A percentile compares a stretch with the other conserved stretches of the same genome.
Conservation (phyloP, 495 filamentous ascomycete genomes). For the Gamarada debralockiae region DNA sequence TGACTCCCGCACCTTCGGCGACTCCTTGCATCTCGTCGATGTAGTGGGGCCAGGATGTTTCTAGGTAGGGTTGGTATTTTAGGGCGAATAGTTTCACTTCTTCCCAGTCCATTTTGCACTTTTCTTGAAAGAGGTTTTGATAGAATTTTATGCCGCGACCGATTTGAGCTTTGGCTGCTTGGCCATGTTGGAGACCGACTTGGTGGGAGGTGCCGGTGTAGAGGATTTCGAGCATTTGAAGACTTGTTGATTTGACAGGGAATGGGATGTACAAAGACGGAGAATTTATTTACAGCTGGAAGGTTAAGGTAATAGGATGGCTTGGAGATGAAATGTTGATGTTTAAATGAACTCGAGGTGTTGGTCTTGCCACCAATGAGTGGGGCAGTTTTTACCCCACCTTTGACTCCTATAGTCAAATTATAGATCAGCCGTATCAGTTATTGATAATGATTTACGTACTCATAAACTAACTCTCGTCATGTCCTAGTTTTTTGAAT, state of each 20-base stretch:
- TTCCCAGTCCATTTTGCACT: slow-evolving; percentile 43
- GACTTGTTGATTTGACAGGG: neutral
- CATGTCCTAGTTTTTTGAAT: slow-evolving; percentile 14
- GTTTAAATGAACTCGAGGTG: no score
- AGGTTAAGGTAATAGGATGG: no score
- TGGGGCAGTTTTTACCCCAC: no score
- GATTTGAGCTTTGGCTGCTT: slow-evolving; percentile 39
- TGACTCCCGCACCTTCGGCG: slow-evolving; percentile 51
- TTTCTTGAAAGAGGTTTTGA: slow-evolving; percentile 44
- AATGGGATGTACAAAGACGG: no score
- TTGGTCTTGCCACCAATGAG: no score
- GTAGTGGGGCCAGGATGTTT: slow-evolving; percentile 39
- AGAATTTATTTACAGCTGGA: no score
- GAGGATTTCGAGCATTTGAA: slow-evolving; percentile 32
- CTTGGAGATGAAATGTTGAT: no score
- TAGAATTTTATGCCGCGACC: slow-evolving; percentile 47
- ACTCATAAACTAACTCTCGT: no score
- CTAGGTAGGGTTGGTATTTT: slow-evolving; percentile 39
- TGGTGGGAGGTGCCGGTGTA: slow-evolving; percentile 33
- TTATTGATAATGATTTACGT: neutral
- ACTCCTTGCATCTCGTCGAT: slow-evolving; percentile 52
- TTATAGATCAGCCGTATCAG: no score
- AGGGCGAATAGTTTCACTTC: slow-evolving; percentile 40
- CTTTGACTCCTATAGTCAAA: no score
- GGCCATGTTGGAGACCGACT: slow-evolving; percentile 55